phyloP scores from a whole-genome alignment of 108 stramenopile species.

The Bacterosira constricta region DNA sequence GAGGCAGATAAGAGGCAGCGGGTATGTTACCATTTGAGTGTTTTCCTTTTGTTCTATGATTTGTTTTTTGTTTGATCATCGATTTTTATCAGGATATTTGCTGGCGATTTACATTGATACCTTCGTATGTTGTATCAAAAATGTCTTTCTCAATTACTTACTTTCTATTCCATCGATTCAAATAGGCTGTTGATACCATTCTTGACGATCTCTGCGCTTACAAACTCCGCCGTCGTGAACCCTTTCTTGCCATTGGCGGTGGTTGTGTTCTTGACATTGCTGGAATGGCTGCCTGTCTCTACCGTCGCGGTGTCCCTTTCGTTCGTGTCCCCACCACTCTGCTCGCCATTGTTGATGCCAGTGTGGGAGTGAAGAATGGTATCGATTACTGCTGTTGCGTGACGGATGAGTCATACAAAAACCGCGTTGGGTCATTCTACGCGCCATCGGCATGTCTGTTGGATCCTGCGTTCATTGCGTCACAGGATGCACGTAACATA shows the following conservation, averaged over 20 bases:
- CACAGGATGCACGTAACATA: constrained; percentile 86
- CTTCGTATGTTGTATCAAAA: neutral
- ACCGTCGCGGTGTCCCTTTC: constrained; percentile 92
- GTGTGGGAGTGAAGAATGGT: constrained; percentile 97
- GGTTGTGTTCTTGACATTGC: constrained; percentile 94
- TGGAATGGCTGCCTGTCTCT: constrained; percentile 94
- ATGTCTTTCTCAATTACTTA: no score
- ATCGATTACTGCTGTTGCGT: constrained; percentile 89
- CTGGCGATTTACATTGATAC: neutral
- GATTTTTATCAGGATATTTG: no score
- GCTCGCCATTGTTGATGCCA: constrained; percentile 95
- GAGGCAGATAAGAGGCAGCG: constrained; percentile 82
- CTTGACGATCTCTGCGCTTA: constrained; percentile 84
- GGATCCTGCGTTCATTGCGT: constrained; percentile 89
- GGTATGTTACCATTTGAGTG: constrained; percentile 44
- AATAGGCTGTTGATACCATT: constrained; percentile 80
- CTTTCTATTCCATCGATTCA: no score
- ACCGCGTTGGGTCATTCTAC: constrained; percentile 94
- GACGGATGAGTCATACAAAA: constrained; percentile 93
- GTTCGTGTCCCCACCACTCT: constrained; percentile 94
- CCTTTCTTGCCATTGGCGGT: constrained; percentile 95
- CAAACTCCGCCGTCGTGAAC: constrained; percentile 90
- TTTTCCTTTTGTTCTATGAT: neutral
- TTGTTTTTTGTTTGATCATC: neutral
- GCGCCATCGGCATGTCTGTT: constrained; percentile 86